A percentile compares a stretch with the other conserved stretches of the same genome.
phyloP scores from a whole-genome alignment of 1,284 basidiomycete species.

The Trametes sp. region DNA sequence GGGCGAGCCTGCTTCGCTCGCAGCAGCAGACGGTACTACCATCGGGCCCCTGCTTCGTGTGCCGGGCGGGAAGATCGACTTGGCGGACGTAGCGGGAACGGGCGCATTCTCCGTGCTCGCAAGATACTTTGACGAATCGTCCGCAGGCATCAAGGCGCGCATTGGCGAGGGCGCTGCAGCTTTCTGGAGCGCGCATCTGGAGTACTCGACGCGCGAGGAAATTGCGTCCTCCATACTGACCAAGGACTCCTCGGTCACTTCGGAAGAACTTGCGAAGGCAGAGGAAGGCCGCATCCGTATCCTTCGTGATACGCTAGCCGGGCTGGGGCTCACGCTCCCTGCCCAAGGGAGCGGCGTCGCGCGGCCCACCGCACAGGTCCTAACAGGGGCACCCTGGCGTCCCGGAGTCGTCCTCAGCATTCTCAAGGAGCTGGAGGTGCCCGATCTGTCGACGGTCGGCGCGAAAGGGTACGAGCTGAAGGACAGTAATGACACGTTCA shows the following conservation, averaged over 20 bases:
- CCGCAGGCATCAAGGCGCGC: slow-evolving; percentile 54
- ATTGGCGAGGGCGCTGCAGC: slow-evolving; percentile 66
- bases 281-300: slow-evolving; percentile 48
- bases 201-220: slow-evolving; percentile 60
- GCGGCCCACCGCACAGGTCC: slow-evolving; percentile 61
- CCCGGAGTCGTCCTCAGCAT: slow-evolving; percentile 8
- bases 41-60: slow-evolving; percentile 36
- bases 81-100: slow-evolving; percentile 39
- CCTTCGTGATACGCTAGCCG: slow-evolving; percentile 52
- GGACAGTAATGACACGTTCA: slow-evolving; percentile 73
- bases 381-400: slow-evolving; percentile 37
- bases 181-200: slow-evolving; percentile 71
- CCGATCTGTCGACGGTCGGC: slow-evolving; percentile 34
- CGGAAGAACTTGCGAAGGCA: slow-evolving; percentile 44
- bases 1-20: not conserved
- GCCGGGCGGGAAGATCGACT: slow-evolving; percentile 28
- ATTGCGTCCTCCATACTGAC: slow-evolving; percentile 48
- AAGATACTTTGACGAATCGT: slow-evolving; percentile 33
- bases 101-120: slow-evolving; percentile 46
- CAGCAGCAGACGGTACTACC: not conserved
- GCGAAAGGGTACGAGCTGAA: slow-evolving; percentile 49
- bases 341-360: slow-evolving; percentile 30
- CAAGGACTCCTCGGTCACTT: slow-evolving; percentile 39
- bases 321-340: slow-evolving; percentile 58
- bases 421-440: slow-evolving; percentile 46